phyloP scores from a whole-genome alignment of 441 rosid species.

The Eutrema salsugineum region DNA sequence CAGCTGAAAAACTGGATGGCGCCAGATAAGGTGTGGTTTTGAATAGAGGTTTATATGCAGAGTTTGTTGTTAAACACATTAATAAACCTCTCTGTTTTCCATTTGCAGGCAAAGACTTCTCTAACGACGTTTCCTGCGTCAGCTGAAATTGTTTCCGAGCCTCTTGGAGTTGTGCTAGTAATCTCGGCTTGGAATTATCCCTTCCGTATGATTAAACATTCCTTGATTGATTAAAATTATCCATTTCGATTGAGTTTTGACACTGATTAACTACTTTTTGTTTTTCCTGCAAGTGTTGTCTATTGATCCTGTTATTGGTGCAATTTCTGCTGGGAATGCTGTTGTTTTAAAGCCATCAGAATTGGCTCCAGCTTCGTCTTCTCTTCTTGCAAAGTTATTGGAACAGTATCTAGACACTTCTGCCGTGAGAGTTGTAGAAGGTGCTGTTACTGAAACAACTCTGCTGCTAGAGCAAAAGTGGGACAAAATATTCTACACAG shows the following conservation, averaged over 20 bases:
- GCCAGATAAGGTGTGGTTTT: conserved; percentile 58
- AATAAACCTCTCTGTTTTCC: background rate
- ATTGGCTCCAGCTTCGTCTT: conserved; percentile 60
- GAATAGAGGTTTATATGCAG: background rate
- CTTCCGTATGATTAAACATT: conserved; percentile 41
- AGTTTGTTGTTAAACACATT: background rate
- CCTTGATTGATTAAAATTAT: background rate
- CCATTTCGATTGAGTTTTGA: background rate
- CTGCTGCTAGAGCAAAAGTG: conserved; percentile 59
- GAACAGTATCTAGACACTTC: conserved; percentile 46
- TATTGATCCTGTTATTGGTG: conserved; percentile 69
- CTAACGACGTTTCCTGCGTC: conserved; percentile 72
- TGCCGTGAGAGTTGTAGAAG: conserved; percentile 52
- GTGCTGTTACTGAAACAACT: conserved; percentile 55
- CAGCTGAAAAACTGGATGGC: conserved; percentile 71
- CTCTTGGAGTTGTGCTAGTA: conserved; percentile 75
- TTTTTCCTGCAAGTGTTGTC: conserved; percentile 46
- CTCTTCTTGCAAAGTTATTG: conserved; percentile 40
- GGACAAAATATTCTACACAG: conserved; percentile 77
- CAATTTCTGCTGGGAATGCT: conserved; percentile 73
- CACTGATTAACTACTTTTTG: background rate
- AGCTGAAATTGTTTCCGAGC: conserved; percentile 80
- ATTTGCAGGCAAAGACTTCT: conserved; percentile 63
- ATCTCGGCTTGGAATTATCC: conserved; percentile 92
- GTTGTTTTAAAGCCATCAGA: conserved; percentile 75